These are phyloP conservation scores for Bonnemaisonia californica DNA, from an alignment of 31 red algal species.

Conservation along the genomic window DNA sequence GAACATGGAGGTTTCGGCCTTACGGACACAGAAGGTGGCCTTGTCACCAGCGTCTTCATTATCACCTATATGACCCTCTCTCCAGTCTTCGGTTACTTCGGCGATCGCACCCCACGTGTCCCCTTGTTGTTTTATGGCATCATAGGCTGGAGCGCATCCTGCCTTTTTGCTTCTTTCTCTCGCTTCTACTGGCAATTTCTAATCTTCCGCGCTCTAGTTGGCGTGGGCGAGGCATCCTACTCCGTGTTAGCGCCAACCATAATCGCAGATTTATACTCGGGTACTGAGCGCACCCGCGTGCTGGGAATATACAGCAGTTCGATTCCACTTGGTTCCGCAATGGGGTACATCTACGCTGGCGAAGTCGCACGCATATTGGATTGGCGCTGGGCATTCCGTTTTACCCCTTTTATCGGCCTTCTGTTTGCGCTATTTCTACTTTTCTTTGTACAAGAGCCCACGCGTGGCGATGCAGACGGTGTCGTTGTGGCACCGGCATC, in stretches of 20 bases:
- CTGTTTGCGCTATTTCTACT: slow-evolving; percentile 48
- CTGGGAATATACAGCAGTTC: slow-evolving; percentile 69
- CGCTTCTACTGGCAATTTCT: slow-evolving; percentile 72
- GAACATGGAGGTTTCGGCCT: slow-evolving; percentile 76
- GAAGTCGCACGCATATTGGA: slow-evolving; percentile 68
- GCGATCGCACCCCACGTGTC: slow-evolving; percentile 71
- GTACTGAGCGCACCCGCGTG: slow-evolving; percentile 71
- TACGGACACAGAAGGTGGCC: slow-evolving; percentile 68
- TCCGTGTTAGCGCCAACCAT: slow-evolving; percentile 81
- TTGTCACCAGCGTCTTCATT: slow-evolving; percentile 84
- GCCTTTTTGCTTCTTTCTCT: slow-evolving; percentile 66
- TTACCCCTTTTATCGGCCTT: slow-evolving; percentile 73
- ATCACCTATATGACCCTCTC: slow-evolving; percentile 85
- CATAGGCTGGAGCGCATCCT: slow-evolving; percentile 57
- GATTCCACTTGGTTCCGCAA: slow-evolving; percentile 71
- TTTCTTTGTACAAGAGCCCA: slow-evolving; percentile 56
- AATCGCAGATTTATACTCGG: slow-evolving; percentile 82
- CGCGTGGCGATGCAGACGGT: slow-evolving; percentile 69
- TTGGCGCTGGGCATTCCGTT: slow-evolving; percentile 88
- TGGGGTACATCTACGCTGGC: slow-evolving; percentile 84
- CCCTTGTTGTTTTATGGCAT: slow-evolving; percentile 71
- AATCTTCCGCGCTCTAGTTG: slow-evolving; percentile 80
- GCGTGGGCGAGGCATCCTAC: slow-evolving; percentile 87
- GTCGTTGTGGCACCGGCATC: slow-evolving; percentile 25
- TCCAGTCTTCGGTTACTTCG: slow-evolving; percentile 85